These are phyloP conservation scores for Tremella yokohamensis DNA, from an alignment of 768 basidiomycete species.

Conservation along the genomic window DNA sequence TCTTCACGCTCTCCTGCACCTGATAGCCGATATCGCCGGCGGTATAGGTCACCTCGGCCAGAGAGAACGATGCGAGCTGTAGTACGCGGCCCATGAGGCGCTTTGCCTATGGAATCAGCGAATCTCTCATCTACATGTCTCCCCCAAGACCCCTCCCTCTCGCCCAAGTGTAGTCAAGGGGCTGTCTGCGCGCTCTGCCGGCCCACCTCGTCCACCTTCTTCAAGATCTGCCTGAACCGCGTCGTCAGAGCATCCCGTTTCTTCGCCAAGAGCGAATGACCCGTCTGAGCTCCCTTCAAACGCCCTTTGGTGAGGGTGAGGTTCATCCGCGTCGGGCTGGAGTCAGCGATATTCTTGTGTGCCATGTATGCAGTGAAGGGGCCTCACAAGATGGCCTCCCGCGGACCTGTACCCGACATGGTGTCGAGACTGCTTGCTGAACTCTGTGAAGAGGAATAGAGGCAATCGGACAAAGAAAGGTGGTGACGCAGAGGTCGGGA, in stretches of 20 bases:
- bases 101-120: constrained; percentile 66
- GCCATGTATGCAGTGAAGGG: neutral
- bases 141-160: neutral
- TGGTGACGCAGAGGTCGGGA: too few relatives aligned
- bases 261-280: constrained; percentile 92
- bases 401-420: constrained; percentile 85
- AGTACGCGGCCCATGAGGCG: constrained; percentile 98
- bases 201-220: constrained; percentile 93
- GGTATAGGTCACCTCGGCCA: constrained; percentile 97
- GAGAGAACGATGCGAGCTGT: constrained; percentile 97
- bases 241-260: constrained; percentile 96
- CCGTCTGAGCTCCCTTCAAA: constrained; percentile 87
- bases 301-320: constrained; percentile 73
- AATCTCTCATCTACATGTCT: neutral
- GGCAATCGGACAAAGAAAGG: too few relatives aligned
- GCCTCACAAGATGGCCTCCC: constrained; percentile 73
- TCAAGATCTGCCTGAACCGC: constrained; percentile 86
- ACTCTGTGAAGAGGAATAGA: too few relatives aligned
- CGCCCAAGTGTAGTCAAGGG: too few relatives aligned
- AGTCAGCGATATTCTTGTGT: neutral
- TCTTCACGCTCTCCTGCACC: constrained; percentile 90
- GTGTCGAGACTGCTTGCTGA: constrained; percentile 7
- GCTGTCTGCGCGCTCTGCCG: neutral
- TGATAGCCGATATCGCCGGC: constrained; percentile 93
- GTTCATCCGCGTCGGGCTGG: constrained; percentile 90